phyloP scores from a whole-genome alignment of 805 yeast species.

The Pichia californica region DNA sequence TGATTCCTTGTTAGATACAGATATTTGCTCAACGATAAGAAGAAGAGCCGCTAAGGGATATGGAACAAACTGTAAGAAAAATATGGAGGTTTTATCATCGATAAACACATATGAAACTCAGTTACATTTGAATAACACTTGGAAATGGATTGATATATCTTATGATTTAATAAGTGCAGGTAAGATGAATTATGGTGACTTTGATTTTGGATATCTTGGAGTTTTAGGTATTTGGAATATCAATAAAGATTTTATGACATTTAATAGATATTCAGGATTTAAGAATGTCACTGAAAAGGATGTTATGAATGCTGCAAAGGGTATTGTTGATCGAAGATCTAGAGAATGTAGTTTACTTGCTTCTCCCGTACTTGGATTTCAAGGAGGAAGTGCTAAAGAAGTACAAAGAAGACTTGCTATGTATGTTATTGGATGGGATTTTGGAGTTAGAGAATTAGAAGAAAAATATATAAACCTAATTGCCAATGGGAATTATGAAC shows the following conservation, averaged over 20 bases:
- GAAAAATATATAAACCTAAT: conserved; percentile 54
- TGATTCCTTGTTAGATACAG: conserved; percentile 48
- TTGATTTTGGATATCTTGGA: conserved; percentile 84
- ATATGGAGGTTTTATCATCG: conserved; percentile 52
- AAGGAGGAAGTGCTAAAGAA: conserved; percentile 42
- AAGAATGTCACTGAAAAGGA: conserved; percentile 32
- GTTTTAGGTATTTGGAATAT: conserved; percentile 89
- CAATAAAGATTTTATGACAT: conserved; percentile 36
- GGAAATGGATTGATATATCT: conserved; percentile 87
- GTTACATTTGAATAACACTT: conserved; percentile 64
- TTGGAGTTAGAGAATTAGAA: conserved; percentile 69
- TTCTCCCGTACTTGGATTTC: conserved; percentile 34
- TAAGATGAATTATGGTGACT: conserved; percentile 57
- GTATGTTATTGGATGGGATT: conserved; percentile 87
- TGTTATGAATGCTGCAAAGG: conserved; percentile 43
- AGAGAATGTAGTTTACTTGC: conserved; percentile 44
- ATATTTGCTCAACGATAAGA: conserved; percentile 67
- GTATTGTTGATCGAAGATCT: conserved; percentile 38
- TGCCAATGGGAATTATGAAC: conserved; percentile 56
- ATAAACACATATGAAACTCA: conserved; percentile 45
- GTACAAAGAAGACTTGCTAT: conserved; percentile 72
- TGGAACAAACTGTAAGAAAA: conserved; percentile 58
- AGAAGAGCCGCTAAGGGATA: conserved; percentile 69
- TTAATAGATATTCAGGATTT: conserved; percentile 37
- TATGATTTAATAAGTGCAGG: conserved; percentile 57